Base-by-base conservation (phyloP, 1,139 yeast species). In the Pichia sp. region DNA sequence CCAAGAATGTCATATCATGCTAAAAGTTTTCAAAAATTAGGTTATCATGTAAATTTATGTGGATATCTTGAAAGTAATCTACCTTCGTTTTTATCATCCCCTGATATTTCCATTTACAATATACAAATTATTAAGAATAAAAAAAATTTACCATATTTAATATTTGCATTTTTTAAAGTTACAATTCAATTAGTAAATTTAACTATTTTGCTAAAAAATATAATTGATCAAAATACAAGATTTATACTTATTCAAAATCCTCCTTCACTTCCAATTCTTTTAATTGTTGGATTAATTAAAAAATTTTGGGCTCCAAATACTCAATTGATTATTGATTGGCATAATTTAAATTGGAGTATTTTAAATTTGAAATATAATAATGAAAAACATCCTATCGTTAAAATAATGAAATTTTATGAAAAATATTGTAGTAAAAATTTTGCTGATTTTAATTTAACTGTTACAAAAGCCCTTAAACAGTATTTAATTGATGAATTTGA, bases 1-100 rank as follows among this genome's bases (percentile, higher is more conserved):
- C 99, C 99, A 5, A 70, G 99, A 51, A 92, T 92, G 87, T 76
- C 84, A 56, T 86, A 92, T 63, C 99, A 94, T 62, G 96, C 96
- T 1, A 66, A 73, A 48, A 83, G 95, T 44, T 79, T 92, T 54
- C 75, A 86, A n/a, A 66, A 71, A 41, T 60, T 68, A 26, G 92
- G 87, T 1, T 83, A 82, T 62, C 71, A 73, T 40, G 98, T 94
- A 2, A 87, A 83, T 51, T 63, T 92, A 37, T 84, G 96, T 63
- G 98, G 98, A 0, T 92, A 90, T 60, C 58, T 78, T 2, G 94
- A 82, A 52, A 74, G 79, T 28, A 62, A 62, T 8, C 71, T 84
- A 1, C 78, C 87, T 0, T 51, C 56, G 6, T 78, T 71, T 36
- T 59, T 83, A 4, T 51, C 69, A 4, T 80, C 78, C 40, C 72